These are phyloP conservation scores for Phytopythium vexans DNA, from an alignment of 352 stramenopile genomes.

Conservation along the genomic window DNA sequence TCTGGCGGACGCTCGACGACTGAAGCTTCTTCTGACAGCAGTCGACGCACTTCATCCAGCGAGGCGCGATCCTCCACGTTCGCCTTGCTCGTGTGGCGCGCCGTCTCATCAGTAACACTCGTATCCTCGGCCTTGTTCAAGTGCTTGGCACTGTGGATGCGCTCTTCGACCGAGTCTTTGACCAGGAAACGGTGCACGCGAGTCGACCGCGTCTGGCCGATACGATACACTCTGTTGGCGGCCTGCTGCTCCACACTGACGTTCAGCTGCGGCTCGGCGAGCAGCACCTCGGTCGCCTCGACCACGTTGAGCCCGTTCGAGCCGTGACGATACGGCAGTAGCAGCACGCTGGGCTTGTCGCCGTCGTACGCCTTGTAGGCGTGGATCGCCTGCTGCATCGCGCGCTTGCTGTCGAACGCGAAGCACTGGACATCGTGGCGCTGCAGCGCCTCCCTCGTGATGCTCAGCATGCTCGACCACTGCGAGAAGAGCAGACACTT, in stretches of 20 bases:
- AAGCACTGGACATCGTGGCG: conserved; percentile 66
- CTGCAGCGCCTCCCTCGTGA: conserved; percentile 15
- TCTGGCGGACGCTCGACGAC: too few species aligned
- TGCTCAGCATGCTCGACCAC: conserved; percentile 85
- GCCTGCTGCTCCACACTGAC: conserved; percentile 81
- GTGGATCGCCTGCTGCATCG: conserved; percentile 34
- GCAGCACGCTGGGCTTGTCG: conserved; percentile 49
- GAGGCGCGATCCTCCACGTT: conserved; percentile 1
- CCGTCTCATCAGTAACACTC: neutral
- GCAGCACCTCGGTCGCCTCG: conserved; percentile 87
- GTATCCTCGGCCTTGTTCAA: neutral
- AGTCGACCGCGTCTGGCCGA: conserved; percentile 84
- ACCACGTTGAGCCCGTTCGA: conserved; percentile 90
- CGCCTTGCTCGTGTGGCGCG: too few species aligned
- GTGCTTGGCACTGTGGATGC: conserved; percentile 56
- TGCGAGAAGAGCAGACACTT: conserved; percentile 92
- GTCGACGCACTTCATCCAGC: neutral
- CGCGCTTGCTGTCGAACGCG: conserved; percentile 48
- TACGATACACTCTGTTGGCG: conserved; percentile 88
- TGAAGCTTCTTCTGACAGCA: neutral
- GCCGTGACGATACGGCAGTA: conserved; percentile 82
- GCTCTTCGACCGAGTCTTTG: conserved; percentile 84
- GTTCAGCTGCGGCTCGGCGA: conserved; percentile 90
- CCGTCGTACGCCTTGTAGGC: conserved; percentile 41
- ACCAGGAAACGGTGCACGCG: conserved; percentile 90